phyloP scores from a whole-genome alignment of 2,329 filamentous ascomycete species.

The Alternaria metachromatica region DNA sequence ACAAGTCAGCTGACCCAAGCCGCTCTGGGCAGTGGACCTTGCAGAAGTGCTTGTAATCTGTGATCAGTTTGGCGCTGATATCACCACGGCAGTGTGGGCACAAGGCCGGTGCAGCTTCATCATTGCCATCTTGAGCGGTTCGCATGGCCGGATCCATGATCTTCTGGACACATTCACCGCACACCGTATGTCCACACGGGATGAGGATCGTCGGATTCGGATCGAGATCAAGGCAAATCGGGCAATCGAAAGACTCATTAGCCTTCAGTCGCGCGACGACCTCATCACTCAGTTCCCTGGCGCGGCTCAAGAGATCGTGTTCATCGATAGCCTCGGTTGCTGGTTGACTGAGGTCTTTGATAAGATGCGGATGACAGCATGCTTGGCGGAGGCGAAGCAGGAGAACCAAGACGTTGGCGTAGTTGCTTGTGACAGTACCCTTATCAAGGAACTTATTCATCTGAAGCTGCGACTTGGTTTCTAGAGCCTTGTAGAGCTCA shows the following conservation, averaged over 20 bases:
- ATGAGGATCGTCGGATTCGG: conserved; percentile 78
- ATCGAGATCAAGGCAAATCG: conserved; percentile 79
- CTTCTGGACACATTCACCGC: conserved; percentile 75
- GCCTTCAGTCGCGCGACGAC: conserved; percentile 72
- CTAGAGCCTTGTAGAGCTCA: conserved; percentile 70
- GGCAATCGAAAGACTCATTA: conserved; percentile 73
- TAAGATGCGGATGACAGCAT: conserved; percentile 77
- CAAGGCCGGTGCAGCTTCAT: conserved; percentile 62
- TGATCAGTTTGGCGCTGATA: conserved; percentile 72
- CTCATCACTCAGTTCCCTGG: conserved; percentile 63
- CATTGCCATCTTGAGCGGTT: conserved; percentile 55
- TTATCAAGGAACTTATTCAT: conserved; percentile 79
- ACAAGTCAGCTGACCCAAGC: conserved; percentile 37
- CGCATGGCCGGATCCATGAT: conserved; percentile 66
- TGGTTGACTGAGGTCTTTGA: conserved; percentile 70
- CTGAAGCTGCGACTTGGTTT: conserved; percentile 69
- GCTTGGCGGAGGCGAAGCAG: conserved; percentile 81
- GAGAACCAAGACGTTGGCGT: conserved; percentile 80
- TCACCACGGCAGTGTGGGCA: conserved; percentile 79
- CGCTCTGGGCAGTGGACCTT: conserved; percentile 70
- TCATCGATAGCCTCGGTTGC: conserved; percentile 64
- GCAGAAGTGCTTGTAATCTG: conserved; percentile 76
- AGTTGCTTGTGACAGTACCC: conserved; percentile 70
- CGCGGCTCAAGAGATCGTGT: conserved; percentile 66
- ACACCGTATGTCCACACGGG: conserved; percentile 83